phyloP scores from a whole-genome alignment of 805 yeast species.

The Saturnispora diversa region DNA sequence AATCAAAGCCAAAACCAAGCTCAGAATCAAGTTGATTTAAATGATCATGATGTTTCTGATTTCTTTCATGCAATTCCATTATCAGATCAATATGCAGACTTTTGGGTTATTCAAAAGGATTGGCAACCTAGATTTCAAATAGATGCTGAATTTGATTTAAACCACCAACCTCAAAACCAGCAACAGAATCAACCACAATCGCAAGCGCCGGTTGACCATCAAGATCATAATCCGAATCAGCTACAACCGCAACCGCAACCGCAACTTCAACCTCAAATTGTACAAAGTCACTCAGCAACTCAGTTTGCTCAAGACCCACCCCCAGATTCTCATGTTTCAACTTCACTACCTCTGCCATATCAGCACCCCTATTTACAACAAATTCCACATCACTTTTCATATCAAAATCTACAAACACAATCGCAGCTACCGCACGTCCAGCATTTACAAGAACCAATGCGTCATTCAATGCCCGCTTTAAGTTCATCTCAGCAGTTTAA shows the following conservation, averaged over 20 bases:
- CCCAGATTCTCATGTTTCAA: constrained; percentile 4
- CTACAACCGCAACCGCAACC: constrained; percentile 3
- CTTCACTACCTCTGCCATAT: background rate
- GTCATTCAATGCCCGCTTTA: too few relatives aligned
- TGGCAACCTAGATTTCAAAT: constrained; percentile 17
- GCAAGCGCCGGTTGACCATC: background rate
- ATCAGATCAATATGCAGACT: background rate
- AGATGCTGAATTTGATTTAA: background rate
- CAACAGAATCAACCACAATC: constrained; percentile 4
- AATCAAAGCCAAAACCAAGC: too few relatives aligned
- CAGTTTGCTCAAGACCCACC: too few relatives aligned
- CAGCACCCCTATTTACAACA: too few relatives aligned
- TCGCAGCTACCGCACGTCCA: too few relatives aligned
- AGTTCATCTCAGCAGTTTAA: too few relatives aligned
- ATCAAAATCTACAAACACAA: too few relatives aligned
- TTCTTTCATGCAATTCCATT: background rate
- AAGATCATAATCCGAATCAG: too few relatives aligned
- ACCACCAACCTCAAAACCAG: background rate
- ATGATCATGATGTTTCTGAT: constrained; percentile 3
- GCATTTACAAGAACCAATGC: too few relatives aligned
- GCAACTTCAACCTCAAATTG: background rate
- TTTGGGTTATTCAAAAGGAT: constrained; percentile 14
- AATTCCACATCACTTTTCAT: too few relatives aligned
- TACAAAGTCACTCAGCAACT: background rate
- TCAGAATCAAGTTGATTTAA: constrained; percentile 1